Conservation (phyloP, 805 yeast species). For the Ogataea nakhonphanomensis region DNA sequence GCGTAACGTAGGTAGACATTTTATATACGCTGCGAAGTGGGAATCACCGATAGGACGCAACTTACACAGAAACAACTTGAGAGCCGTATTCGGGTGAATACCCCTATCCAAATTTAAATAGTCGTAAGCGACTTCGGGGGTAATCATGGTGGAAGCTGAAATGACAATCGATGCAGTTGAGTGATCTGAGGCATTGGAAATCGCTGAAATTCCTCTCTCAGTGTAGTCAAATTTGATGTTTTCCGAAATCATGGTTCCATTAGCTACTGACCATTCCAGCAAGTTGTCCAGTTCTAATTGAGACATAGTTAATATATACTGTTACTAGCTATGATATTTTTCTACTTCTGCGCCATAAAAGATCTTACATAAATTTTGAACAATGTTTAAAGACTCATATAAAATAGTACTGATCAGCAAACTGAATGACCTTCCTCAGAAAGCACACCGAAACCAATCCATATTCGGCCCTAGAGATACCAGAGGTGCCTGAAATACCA, state of each 20-base stretch:
- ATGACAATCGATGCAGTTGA: background rate
- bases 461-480: background rate
- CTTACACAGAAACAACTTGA: conserved; percentile 22
- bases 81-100: conserved; percentile 11
- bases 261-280: conserved; percentile 33
- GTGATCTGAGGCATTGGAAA: background rate
- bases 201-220: conserved; percentile 35
- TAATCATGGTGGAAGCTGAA: background rate
- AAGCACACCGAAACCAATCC: background rate
- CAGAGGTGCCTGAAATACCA: too few species aligned
- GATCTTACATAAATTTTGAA: background rate
- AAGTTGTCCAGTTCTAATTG: conserved; percentile 1
- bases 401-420: too few species aligned
- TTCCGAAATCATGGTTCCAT: conserved; percentile 39
- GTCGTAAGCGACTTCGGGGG: conserved; percentile 25
- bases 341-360: background rate
- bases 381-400: too few species aligned
- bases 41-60: background rate
- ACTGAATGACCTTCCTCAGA: too few species aligned
- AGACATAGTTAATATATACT: background rate
- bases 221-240: conserved; percentile 31
- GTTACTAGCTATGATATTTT: background rate
- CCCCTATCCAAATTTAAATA: conserved; percentile 9
- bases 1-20: conserved; percentile 41
- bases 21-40: conserved; percentile 39